Conservation (phyloP, 2,329 filamentous ascomycete genomes). For the Fusarium subglutinans region DNA sequence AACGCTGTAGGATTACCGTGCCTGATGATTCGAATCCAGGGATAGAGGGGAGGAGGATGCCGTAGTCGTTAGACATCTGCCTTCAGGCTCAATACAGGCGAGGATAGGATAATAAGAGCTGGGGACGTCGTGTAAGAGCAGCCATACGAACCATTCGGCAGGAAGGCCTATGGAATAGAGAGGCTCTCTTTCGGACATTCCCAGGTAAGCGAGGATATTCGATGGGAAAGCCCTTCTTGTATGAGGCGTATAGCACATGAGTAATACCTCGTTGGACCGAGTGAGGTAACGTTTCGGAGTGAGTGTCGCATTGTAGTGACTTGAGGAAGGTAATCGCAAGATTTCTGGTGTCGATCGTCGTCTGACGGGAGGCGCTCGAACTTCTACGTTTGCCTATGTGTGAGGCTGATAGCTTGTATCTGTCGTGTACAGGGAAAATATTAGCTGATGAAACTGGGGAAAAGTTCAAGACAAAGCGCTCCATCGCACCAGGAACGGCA, state of each 20-base stretch:
- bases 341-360: neutral
- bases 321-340: neutral
- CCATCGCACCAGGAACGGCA: neutral
- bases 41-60: constrained; percentile 6
- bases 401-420: neutral
- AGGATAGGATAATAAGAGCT: neutral
- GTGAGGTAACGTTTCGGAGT: neutral
- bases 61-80: neutral
- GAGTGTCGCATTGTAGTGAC: constrained; percentile 1
- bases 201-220: constrained; percentile 9
- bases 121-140: constrained; percentile 12
- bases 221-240: constrained; percentile 6
- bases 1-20: neutral
- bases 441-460: neutral
- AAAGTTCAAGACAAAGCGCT: neutral
- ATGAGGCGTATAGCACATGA: neutral
- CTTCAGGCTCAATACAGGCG: neutral
- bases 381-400: accelerated
- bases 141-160: neutral
- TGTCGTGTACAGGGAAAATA: no score
- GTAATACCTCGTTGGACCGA: neutral
- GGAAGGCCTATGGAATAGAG: neutral
- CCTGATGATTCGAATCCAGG: neutral
- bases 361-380: no score
- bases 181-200: neutral